These are phyloP conservation scores for Candida sp. DNA, from an alignment of 1,139 yeast genomes.

Conservation along the genomic window DNA sequence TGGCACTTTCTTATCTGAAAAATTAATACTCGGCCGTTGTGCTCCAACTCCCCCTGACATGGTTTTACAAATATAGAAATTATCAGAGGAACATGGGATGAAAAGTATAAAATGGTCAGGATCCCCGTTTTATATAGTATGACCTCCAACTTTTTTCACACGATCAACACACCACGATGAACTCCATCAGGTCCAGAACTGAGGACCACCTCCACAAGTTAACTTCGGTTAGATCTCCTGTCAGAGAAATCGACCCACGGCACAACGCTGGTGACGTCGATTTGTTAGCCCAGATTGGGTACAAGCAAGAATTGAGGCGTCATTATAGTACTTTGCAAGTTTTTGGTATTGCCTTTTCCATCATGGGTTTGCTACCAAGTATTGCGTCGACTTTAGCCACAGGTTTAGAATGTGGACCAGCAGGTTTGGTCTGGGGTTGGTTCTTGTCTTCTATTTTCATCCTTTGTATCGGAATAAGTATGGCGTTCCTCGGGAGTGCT, in stretches of 20 bases:
- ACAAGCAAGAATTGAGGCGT: constrained; percentile 54
- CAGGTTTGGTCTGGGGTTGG: constrained; percentile 75
- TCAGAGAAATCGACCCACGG: constrained; percentile 28
- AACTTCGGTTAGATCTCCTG: constrained; percentile 27
- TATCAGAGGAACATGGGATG: not conserved
- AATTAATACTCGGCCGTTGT: not conserved
- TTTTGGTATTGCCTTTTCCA: constrained; percentile 56
- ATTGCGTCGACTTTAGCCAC: constrained; percentile 39
- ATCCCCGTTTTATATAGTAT: too few relatives aligned
- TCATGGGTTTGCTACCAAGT: constrained; percentile 56
- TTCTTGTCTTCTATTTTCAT: constrained; percentile 62
- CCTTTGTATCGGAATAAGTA: constrained; percentile 60
- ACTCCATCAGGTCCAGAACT: constrained; percentile 20
- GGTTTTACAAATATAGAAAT: not conserved
- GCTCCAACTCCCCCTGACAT: not conserved
- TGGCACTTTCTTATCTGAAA: not conserved
- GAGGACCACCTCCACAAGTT: constrained; percentile 25
- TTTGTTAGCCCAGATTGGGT: constrained; percentile 55
- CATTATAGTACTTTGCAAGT: constrained; percentile 53
- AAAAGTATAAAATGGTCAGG: too few relatives aligned
- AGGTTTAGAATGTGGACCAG: constrained; percentile 46
- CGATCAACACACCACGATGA: constrained; percentile 4
- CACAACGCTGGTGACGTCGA: constrained; percentile 44
- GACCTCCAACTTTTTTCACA: too few relatives aligned
- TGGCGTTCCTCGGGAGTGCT: constrained; percentile 70